phyloP scores from a whole-genome alignment of 345 rosid genomes.

The Populus nigra region DNA sequence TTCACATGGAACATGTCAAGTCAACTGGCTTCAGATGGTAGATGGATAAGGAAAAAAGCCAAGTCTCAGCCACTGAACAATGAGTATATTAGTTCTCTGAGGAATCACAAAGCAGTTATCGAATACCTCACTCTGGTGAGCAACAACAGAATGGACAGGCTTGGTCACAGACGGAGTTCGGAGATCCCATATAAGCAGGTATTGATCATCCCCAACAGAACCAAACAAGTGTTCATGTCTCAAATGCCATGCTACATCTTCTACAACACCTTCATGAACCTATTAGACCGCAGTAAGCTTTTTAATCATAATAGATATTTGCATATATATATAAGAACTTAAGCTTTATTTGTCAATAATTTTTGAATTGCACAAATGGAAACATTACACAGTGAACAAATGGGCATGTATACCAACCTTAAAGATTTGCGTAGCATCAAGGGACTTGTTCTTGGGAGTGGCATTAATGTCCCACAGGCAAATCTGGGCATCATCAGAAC shows the following conservation, averaged over 20 bases:
- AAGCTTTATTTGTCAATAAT: background rate
- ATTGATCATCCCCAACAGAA: constrained; percentile 97
- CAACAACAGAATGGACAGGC: constrained; percentile 86
- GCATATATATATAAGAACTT: background rate
- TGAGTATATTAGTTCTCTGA: background rate
- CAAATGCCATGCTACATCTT: constrained; percentile 99
- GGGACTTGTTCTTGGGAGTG: constrained; percentile 68
- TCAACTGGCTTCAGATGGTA: background rate
- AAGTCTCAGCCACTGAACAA: background rate
- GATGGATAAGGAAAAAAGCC: background rate
- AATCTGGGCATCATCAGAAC: constrained; percentile 97
- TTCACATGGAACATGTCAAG: background rate
- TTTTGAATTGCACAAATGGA: background rate
- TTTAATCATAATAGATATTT: background rate
- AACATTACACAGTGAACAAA: background rate
- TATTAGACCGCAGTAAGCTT: constrained; percentile 15
- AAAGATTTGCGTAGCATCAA: constrained; percentile 82
- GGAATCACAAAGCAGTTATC: background rate
- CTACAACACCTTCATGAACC: constrained; percentile 99
- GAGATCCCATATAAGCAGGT: constrained; percentile 86
- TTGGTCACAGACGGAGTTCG: constrained; percentile 66
- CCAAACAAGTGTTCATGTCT: constrained; percentile 97
- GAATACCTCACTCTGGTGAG: constrained; percentile 93
- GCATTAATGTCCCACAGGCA: constrained; percentile 94
- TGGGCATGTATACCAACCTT: constrained; percentile 43